phyloP scores from a whole-genome alignment of 1,284 basidiomycete genomes.

The Caloboletus firmus region DNA sequence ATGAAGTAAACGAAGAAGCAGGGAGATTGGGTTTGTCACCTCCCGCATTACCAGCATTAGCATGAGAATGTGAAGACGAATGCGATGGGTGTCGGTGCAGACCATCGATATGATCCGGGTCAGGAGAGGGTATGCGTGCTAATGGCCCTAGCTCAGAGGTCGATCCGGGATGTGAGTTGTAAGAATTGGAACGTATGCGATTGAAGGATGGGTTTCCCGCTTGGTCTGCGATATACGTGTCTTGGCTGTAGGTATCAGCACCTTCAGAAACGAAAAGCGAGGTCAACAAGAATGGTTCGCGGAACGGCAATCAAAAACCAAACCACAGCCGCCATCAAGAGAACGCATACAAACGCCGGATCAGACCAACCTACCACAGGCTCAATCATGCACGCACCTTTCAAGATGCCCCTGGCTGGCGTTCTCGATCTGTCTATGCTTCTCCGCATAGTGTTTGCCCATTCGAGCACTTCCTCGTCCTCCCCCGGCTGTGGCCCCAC shows the following conservation, averaged over 20 bases:
- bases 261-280: conserved; percentile 41
- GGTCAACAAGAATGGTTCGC: neutral
- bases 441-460: conserved; percentile 68
- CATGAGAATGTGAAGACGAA: conserved; percentile 40
- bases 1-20: conserved; percentile 25
- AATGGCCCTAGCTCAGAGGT: conserved; percentile 66
- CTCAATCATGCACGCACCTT: conserved; percentile 57
- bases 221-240: conserved; percentile 46
- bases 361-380: conserved; percentile 4
- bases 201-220: conserved; percentile 43
- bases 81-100: conserved; percentile 64
- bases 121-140: conserved; percentile 73
- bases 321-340: neutral
- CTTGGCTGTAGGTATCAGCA: conserved; percentile 63
- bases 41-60: conserved; percentile 37
- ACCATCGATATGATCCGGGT: conserved; percentile 85
- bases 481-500: conserved; percentile 42
- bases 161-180: conserved; percentile 59
- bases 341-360: neutral
- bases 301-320: neutral
- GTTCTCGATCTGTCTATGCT: conserved; percentile 62
- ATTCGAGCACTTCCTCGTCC: conserved; percentile 65
- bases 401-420: conserved; percentile 86
- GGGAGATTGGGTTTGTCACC: conserved; percentile 27
- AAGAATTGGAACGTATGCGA: conserved; percentile 76